Evolutionary conservation across 2,329 filamentous ascomycete genomes (phyloP), one percentile per base, ranked within the genome.

Genomic region (Didymella keratinophila): DNA sequence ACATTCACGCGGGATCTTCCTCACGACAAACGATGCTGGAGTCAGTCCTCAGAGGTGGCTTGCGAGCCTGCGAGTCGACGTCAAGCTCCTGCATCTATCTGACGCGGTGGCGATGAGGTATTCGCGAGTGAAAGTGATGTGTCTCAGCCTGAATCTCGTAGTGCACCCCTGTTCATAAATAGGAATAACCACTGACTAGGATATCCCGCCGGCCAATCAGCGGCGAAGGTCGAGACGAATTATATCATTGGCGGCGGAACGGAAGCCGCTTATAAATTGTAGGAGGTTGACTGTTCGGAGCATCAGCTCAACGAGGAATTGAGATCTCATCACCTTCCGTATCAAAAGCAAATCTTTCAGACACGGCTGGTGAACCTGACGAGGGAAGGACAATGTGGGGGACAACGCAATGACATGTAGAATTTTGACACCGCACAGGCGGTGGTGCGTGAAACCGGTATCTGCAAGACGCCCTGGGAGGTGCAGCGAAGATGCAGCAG

Each of bases 221-320:
- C 43, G 28, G 9, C 25, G 47, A 49, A 34, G 44, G 16, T 36
- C 23, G 25, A 47, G 61, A 61, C 46, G 64, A 66, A 70, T 72
- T 73, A 69, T 71, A 61, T 68, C 65, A 73, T 74, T 75, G 71
- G 70, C 56, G 62, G 62, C 64, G 56, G 61, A 58, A 62, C 61
- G 48, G 58, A 60, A 56, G 63, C 59, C 61, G 56, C 51, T 25
- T n/a, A 27, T 45, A 58, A 56, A 56, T 56, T 37, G 56, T 53
- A 54, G 50, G 51, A 47, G 50, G 61, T 52, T 64, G 57, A 58
- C 59, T 59, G 43, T 59, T 62, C 64, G 63, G 69, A 66, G 65
- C 30, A 61, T 46, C 42, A 47, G 58, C 59, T 57, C 46, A 63
- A 57, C 42, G 47, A 61, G 62, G 36, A 61, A 59, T 41, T 36